Evolutionary conservation across 1,284 basidiomycete genomes (phyloP).

Genomic region (Ustilago vetiveriae): DNA sequence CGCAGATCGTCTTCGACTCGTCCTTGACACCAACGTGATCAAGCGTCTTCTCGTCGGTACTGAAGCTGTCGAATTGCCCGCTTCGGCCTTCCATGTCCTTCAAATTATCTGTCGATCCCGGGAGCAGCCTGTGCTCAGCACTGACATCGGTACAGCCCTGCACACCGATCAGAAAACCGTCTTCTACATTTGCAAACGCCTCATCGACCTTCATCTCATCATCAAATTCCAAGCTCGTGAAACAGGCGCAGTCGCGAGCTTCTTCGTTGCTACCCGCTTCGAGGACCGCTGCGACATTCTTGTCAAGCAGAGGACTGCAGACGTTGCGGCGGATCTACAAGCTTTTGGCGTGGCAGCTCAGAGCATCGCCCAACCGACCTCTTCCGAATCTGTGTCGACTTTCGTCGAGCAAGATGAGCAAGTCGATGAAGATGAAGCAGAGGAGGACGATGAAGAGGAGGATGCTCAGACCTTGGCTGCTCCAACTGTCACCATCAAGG

Average conservation of each 20-base stretch:
- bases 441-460: slow-evolving; percentile 6
- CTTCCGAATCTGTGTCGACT: not conserved
- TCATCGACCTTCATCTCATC: slow-evolving; percentile 41
- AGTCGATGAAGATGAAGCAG: slow-evolving; percentile 3
- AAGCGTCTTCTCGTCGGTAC: slow-evolving; percentile 83
- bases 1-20: slow-evolving; percentile 74
- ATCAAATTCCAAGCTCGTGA: slow-evolving; percentile 56
- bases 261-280: slow-evolving; percentile 43
- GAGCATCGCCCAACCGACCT: not conserved
- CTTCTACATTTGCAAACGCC: slow-evolving; percentile 71
- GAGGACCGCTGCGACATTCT: slow-evolving; percentile 44
- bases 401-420: not conserved
- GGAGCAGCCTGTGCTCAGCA: slow-evolving; percentile 79
- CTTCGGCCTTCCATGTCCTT: slow-evolving; percentile 84
- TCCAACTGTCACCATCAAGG: slow-evolving; percentile 26
- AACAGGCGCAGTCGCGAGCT: slow-evolving; percentile 49
- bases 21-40: slow-evolving; percentile 77
- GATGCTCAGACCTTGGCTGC: slow-evolving; percentile 15
- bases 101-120: slow-evolving; percentile 83
- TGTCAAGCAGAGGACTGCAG: slow-evolving; percentile 42
- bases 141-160: slow-evolving; percentile 79
- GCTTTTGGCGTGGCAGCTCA: not conserved
- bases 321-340: slow-evolving; percentile 13
- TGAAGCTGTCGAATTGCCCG: slow-evolving; percentile 78
- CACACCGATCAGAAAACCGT: slow-evolving; percentile 88